phyloP scores from a whole-genome alignment of 352 stramenopile species.

The Globisporangium lucens region DNA sequence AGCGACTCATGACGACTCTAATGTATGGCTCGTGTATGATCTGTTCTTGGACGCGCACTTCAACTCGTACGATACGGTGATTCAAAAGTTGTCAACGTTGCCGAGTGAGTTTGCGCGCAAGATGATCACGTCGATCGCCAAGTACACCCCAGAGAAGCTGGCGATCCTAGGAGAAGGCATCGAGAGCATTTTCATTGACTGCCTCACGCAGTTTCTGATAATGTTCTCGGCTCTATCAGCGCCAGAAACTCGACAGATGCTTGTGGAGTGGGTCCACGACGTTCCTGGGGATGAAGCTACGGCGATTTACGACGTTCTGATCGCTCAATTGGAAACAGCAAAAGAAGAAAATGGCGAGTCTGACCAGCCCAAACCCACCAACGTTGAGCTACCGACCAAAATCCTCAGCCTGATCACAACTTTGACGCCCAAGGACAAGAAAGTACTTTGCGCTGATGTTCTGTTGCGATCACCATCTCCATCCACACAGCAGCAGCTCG shows the following conservation, averaged over 20 bases:
- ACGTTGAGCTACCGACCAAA: constrained; percentile 15
- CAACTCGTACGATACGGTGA: constrained; percentile 31
- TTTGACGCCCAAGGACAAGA: constrained; percentile 41
- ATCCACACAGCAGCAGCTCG: background rate
- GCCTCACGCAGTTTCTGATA: constrained; percentile 30
- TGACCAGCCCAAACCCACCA: background rate
- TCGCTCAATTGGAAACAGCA: constrained; percentile 14
- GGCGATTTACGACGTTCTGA: constrained; percentile 41
- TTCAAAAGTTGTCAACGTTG: constrained; percentile 44
- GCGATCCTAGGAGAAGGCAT: constrained; percentile 37
- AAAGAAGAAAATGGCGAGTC: constrained; percentile 4
- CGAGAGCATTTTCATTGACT: constrained; percentile 26
- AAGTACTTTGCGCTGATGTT: constrained; percentile 30
- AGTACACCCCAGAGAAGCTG: constrained; percentile 34
- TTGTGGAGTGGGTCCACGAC: constrained; percentile 46
- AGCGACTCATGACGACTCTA: background rate
- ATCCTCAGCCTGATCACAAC: constrained; percentile 41
- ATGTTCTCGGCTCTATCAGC: constrained; percentile 32
- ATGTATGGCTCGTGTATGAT: constrained; percentile 31
- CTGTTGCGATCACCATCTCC: background rate
- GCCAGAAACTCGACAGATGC: constrained; percentile 20
- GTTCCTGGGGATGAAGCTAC: constrained; percentile 33
- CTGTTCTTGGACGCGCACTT: constrained; percentile 46
- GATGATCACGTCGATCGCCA: constrained; percentile 27
- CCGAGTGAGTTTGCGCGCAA: constrained; percentile 17